Evolutionary conservation across 1,284 basidiomycete genomes (phyloP), one percentile per base, ranked within the genome.

Genomic region (Violaceomyces palustris): DNA sequence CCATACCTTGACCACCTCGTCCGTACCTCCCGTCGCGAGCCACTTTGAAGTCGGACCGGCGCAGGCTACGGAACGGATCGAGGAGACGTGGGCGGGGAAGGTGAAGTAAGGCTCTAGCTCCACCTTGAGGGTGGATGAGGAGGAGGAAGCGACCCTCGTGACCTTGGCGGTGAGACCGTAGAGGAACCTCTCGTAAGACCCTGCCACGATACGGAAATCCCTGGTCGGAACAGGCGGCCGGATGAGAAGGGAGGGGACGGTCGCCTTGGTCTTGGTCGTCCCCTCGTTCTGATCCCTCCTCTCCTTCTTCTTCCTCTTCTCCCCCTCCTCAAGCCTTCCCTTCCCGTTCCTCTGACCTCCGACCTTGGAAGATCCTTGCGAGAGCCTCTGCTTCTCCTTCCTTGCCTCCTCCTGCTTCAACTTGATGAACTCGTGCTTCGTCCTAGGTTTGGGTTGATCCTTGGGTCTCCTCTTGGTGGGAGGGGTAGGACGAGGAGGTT

Each of bases 1-100:
- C 93, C 93, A 97, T n/a, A 97, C 85, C 74, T 96, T 96, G 69
- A 97, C 79, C 43, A 91, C 87, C 76, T 97, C 93, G 73, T 98
- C 93, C 24, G 87, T 83, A 54, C 88, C 90, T 1, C 91, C 93
- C 0, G 88, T 92, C 4, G 90, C 92, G 12, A 97, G 79, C 88
- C 90, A 97, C 76, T 94, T 96, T 1, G 63, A 61, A 33, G 61
- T 54, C 0, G 86, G 85, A 1, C 88, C 87, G 9, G 67, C 68
- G 12, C 65, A 65, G 2, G 70, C 68, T 4, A 93, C 85, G 8
- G 87, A 83, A 67, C 91, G 90, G 50, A 97, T 86, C 62, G 84
- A 91, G 1, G 88, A 90, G 26, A 93, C 82, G 75, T 97, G 93
- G 0, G 93, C 93, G 24, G 93, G 91, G 76, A 97, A 97, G 52